Evolutionary conservation across 305 asterid genomes (phyloP).

Genomic region (Fraxinus albicans): DNA sequence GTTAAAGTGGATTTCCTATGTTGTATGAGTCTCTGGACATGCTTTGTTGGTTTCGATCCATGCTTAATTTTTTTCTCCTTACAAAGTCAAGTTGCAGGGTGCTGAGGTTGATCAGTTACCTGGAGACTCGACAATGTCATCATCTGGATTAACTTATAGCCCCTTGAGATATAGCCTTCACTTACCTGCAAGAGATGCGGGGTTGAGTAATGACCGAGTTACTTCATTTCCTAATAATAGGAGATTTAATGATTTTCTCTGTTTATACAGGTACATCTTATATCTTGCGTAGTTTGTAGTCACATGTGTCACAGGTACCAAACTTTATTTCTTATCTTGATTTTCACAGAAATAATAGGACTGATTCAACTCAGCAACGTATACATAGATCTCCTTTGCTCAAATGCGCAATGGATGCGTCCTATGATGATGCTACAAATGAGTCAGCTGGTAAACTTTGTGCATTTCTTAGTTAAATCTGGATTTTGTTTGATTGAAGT

Average conservation of each 20-base stretch:
- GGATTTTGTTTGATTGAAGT: neutral
- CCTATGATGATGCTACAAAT: conserved; percentile 64
- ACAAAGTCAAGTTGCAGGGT: conserved; percentile 23
- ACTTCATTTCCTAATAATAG: conserved; percentile 27
- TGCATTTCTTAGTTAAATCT: neutral
- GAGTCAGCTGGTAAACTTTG: conserved; percentile 58
- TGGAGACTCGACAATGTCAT: conserved; percentile 32
- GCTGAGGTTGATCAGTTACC: conserved; percentile 22
- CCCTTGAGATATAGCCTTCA: conserved; percentile 54
- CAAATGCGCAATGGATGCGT: conserved; percentile 85
- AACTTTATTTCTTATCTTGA: conserved; percentile 25
- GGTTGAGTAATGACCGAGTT: conserved; percentile 42
- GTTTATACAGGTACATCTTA: conserved; percentile 34
- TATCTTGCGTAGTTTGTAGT: neutral
- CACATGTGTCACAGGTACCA: neutral
- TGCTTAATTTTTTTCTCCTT: neutral
- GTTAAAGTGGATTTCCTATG: neutral
- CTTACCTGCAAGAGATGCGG: conserved; percentile 41
- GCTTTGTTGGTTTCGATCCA: neutral
- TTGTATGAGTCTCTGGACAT: neutral
- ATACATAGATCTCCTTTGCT: conserved; percentile 37
- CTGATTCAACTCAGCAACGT: conserved; percentile 42
- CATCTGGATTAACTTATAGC: conserved; percentile 62
- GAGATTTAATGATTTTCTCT: conserved; percentile 37
- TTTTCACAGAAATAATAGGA: conserved; percentile 41